These are phyloP conservation scores for Dothideomycetes sp. DNA, from an alignment of 2,329 filamentous ascomycete genomes.

Conservation along the genomic window DNA sequence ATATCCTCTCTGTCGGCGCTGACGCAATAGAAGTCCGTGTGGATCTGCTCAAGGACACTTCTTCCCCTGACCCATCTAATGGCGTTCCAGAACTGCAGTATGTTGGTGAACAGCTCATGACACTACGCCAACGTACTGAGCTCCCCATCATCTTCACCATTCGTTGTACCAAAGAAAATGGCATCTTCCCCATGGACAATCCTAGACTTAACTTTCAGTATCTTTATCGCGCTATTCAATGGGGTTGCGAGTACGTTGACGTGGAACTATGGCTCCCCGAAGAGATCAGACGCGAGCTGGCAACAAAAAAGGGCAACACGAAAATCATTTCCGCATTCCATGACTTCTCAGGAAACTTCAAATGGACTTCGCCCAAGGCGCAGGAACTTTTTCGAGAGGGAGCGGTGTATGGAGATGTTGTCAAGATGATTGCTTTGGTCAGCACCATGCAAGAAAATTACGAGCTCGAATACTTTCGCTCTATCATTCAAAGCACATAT, in stretches of 20 bases:
- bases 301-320: conserved; percentile 63
- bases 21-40: conserved; percentile 80
- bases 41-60: conserved; percentile 67
- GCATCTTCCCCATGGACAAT: conserved; percentile 74
- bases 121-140: conserved; percentile 72
- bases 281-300: conserved; percentile 58
- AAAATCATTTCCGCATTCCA: conserved; percentile 89
- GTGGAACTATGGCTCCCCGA: conserved; percentile 83
- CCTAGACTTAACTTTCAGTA: conserved; percentile 68
- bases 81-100: conserved; percentile 70
- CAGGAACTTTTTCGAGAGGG: conserved; percentile 63
- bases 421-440: conserved; percentile 85
- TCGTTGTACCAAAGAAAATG: conserved; percentile 71
- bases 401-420: conserved; percentile 68
- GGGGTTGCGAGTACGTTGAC: conserved; percentile 84
- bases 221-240: conserved; percentile 74
- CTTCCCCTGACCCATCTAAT: conserved; percentile 52
- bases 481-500: conserved; percentile 60
- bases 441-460: conserved; percentile 79
- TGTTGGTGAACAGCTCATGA: conserved; percentile 78
- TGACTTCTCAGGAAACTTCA: conserved; percentile 76
- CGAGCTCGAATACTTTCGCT: conserved; percentile 81
- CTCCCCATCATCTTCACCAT: conserved; percentile 87
- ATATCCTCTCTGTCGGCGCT: conserved; percentile 77
- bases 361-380: conserved; percentile 68